Evolutionary conservation across 768 basidiomycete genomes (phyloP).

Genomic region (Suillus discolor): DNA sequence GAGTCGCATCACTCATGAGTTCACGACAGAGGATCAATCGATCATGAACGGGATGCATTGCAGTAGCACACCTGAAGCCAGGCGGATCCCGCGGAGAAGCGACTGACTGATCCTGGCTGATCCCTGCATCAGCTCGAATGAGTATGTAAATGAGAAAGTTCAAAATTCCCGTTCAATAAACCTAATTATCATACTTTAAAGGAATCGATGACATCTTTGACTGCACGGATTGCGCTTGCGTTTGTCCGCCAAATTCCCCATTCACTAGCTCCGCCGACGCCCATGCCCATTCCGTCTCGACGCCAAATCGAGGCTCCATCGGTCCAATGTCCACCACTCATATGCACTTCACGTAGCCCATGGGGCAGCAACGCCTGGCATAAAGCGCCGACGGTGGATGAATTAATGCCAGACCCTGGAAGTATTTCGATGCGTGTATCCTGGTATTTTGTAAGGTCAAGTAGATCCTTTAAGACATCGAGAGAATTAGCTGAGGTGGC

Average conservation of each 20-base stretch:
- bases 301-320: constrained; percentile 54
- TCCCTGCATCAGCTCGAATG: neutral
- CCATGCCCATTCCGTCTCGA: constrained; percentile 70
- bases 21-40: too few relatives aligned
- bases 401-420: constrained; percentile 78
- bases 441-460: constrained; percentile 24
- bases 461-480: constrained; percentile 41
- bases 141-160: neutral
- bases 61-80: neutral
- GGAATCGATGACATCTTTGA: constrained; percentile 50
- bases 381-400: constrained; percentile 50
- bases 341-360: constrained; percentile 69
- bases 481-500: constrained; percentile 43
- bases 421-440: constrained; percentile 44
- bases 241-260: constrained; percentile 74
- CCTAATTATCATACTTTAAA: neutral
- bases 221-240: constrained; percentile 50
- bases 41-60: neutral
- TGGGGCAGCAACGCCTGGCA: constrained; percentile 53
- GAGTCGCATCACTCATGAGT: too few relatives aligned
- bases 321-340: constrained; percentile 72
- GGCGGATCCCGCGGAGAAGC: neutral
- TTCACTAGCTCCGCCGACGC: constrained; percentile 50
- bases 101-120: neutral
- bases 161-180: neutral